These are phyloP conservation scores for Purshia tridentata DNA, from an alignment of 306 rosid genomes.

Conservation along the genomic window DNA sequence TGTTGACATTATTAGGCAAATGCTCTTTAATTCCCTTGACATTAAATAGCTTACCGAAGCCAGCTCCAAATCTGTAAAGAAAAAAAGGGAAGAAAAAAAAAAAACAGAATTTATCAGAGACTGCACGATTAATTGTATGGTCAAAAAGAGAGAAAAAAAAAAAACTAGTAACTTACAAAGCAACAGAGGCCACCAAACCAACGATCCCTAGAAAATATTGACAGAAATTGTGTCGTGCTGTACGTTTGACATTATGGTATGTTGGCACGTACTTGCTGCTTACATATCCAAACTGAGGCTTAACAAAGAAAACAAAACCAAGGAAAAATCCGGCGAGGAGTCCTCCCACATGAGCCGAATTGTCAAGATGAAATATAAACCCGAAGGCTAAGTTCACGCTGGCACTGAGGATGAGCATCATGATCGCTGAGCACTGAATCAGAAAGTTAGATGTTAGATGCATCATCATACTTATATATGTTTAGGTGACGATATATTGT, in stretches of 20 bases:
- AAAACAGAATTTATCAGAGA: background rate
- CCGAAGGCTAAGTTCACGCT: slow-evolving; percentile 71
- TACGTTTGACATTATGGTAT: slow-evolving; percentile 46
- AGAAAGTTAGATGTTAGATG: background rate
- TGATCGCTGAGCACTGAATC: slow-evolving; percentile 65
- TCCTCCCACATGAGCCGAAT: slow-evolving; percentile 91
- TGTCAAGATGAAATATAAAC: slow-evolving; percentile 72
- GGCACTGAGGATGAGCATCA: slow-evolving; percentile 50
- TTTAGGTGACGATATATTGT: too few species aligned
- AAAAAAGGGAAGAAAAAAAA: slow-evolving; percentile 16
- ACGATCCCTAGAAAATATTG: slow-evolving; percentile 52
- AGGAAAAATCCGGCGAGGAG: slow-evolving; percentile 68
- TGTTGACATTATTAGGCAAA: slow-evolving; percentile 3
- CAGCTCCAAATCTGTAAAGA: slow-evolving; percentile 46
- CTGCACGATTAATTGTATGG: background rate
- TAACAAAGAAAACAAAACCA: slow-evolving; percentile 69
- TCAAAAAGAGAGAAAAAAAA: slow-evolving; percentile 3
- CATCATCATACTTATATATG: background rate
- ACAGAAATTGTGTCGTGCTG: slow-evolving; percentile 53
- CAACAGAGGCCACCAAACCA: slow-evolving; percentile 39
- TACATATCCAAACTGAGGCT: slow-evolving; percentile 79
- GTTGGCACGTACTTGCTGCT: slow-evolving; percentile 57
- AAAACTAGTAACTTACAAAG: slow-evolving; percentile 42
- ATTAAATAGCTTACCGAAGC: slow-evolving; percentile 35
- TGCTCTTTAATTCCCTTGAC: background rate